These are phyloP conservation scores for Atkinsonella hypoxylon DNA, from an alignment of 2,329 filamentous ascomycete genomes.

Conservation along the genomic window DNA sequence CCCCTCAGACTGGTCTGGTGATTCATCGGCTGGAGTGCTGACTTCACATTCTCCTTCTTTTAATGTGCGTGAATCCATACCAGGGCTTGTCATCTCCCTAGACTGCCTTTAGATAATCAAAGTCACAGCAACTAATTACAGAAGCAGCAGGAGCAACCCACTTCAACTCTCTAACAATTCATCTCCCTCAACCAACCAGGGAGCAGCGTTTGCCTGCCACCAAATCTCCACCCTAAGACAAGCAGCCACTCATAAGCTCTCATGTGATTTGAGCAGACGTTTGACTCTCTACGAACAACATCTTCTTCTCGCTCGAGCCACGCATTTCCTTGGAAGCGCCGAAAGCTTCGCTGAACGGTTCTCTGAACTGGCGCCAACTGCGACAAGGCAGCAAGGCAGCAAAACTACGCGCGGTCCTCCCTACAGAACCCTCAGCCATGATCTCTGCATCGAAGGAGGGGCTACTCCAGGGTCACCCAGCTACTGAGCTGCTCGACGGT, in stretches of 20 bases:
- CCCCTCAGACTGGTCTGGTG: too few relatives aligned
- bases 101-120: too few relatives aligned
- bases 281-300: not conserved
- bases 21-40: too few relatives aligned
- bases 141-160: not conserved
- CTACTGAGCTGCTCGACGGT: conserved; percentile 46
- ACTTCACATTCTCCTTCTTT: too few relatives aligned
- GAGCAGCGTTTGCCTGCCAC: not conserved
- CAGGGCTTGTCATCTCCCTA: too few relatives aligned
- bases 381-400: too few relatives aligned
- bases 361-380: too few relatives aligned
- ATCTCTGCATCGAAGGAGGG: conserved; percentile 14
- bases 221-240: conserved; percentile 1
- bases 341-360: too few relatives aligned
- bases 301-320: not conserved
- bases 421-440: conserved; percentile 8
- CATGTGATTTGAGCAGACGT: not conserved
- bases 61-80: too few relatives aligned
- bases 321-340: not conserved
- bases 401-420: not conserved
- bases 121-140: too few relatives aligned
- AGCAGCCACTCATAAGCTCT: not conserved
- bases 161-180: not conserved
- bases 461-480: conserved; percentile 31
- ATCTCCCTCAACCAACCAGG: conserved; percentile 3